Percentiles rank a stretch among this genome's conserved stretches.
Evolutionary conservation across 2,329 filamentous ascomycete species (phyloP).

Genomic region (Neonectria coccinea): DNA sequence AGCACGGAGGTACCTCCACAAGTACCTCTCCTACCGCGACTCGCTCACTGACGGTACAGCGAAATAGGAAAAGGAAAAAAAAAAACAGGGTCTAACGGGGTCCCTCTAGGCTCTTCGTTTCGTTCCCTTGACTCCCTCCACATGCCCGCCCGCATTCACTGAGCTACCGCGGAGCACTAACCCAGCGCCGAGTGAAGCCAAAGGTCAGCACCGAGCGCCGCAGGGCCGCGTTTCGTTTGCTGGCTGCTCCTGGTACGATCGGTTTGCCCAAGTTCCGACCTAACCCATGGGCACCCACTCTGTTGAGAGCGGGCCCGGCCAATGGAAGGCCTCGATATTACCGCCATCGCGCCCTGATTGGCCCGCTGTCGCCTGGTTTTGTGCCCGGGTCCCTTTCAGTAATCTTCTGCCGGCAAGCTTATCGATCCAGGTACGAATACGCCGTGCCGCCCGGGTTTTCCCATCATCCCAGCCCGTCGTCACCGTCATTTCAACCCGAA

Average conservation of each 20-base stretch:
- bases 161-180: background rate
- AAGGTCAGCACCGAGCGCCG: slow-evolving; percentile 8
- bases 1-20: background rate
- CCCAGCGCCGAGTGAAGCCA: slow-evolving; percentile 9
- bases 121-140: background rate
- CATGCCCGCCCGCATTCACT: slow-evolving; percentile 7
- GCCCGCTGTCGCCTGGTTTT: slow-evolving; percentile 18
- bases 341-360: slow-evolving; percentile 44
- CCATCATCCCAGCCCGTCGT: slow-evolving; percentile 13
- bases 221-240: slow-evolving; percentile 2
- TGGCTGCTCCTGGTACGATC: slow-evolving; percentile 35
- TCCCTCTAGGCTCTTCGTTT: background rate
- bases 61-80: background rate
- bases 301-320: slow-evolving; percentile 28
- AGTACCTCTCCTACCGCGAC: slow-evolving; percentile 4
- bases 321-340: slow-evolving; percentile 48
- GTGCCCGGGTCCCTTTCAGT: slow-evolving; percentile 11
- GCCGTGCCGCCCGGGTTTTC: slow-evolving; percentile 40
- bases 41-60: slow-evolving; percentile 2
- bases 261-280: slow-evolving; percentile 45
- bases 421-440: slow-evolving; percentile 41
- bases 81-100: slow-evolving; percentile 9
- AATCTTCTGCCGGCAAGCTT: slow-evolving; percentile 24
- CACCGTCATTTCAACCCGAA: slow-evolving; percentile 15
- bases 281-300: slow-evolving; percentile 28